A percentile compares a stretch with the other conserved stretches of the same genome.
phyloP scores from a whole-genome alignment of 768 basidiomycete genomes.

The Trametopsis cervina region DNA sequence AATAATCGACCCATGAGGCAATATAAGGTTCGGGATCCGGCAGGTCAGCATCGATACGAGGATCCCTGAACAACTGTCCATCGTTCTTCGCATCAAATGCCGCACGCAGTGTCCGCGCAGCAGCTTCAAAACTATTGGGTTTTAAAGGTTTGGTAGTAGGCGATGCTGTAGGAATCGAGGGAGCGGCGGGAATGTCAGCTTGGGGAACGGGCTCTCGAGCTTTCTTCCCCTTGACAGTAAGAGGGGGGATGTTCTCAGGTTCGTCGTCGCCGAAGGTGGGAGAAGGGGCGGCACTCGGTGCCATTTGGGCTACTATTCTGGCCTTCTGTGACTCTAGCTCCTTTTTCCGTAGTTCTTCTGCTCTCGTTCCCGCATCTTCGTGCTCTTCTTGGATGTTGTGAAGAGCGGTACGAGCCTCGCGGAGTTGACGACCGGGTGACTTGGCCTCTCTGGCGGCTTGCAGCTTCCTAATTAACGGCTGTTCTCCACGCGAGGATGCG shows the following conservation, averaged over 20 bases:
- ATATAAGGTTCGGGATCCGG: constrained; percentile 81
- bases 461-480: constrained; percentile 45
- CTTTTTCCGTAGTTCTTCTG: constrained; percentile 45
- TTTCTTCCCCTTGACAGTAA: not conserved
- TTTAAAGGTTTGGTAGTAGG: constrained; percentile 22
- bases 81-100: constrained; percentile 66
- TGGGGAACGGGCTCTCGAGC: not conserved
- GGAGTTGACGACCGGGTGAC: constrained; percentile 43
- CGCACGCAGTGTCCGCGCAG: constrained; percentile 38
- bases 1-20: constrained; percentile 98
- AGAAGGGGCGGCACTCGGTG: constrained; percentile 40
- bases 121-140: constrained; percentile 62
- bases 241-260: constrained; percentile 28
- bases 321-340: constrained; percentile 90
- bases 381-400: constrained; percentile 40
- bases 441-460: constrained; percentile 45
- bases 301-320: constrained; percentile 92
- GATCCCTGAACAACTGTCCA: constrained; percentile 63
- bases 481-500: constrained; percentile 28
- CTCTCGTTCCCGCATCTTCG: constrained; percentile 31
- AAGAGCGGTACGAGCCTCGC: constrained; percentile 32
- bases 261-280: constrained; percentile 24
- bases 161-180: constrained; percentile 15
- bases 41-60: constrained; percentile 43
- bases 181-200: not conserved